Percentiles rank a stretch among this genome's conserved stretches.
These are phyloP conservation scores for Typha latifolia DNA, from an alignment of 176 grass and related monocot genomes.

Conservation along the genomic window DNA sequence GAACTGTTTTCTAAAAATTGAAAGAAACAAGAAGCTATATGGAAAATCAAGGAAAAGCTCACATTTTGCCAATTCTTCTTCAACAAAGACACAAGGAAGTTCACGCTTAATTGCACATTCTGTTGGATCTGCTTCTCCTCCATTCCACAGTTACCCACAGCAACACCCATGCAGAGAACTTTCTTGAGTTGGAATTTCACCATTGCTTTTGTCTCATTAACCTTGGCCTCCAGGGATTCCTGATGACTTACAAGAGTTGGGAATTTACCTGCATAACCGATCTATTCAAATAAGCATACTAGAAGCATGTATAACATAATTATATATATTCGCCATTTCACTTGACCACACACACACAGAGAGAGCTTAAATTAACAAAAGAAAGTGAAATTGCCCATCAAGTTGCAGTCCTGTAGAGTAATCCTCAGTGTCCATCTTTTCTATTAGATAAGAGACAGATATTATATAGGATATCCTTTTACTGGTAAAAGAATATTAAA, in stretches of 20 bases:
- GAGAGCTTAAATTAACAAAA: too few species aligned
- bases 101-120: conserved; percentile 71
- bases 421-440: too few species aligned
- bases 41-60: neutral
- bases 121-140: conserved; percentile 86
- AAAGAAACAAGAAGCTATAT: neutral
- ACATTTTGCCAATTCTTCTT: conserved; percentile 97
- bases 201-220: conserved; percentile 79
- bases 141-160: conserved; percentile 65
- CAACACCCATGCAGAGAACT: conserved; percentile 94
- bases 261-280: conserved; percentile 50
- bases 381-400: too few species aligned
- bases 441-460: too few species aligned
- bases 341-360: too few species aligned
- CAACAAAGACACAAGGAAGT: conserved; percentile 76
- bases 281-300: neutral
- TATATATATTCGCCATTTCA: neutral
- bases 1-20: neutral
- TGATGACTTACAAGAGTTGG: conserved; percentile 63
- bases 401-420: too few species aligned
- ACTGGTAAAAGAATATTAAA: neutral
- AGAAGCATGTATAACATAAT: neutral
- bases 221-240: conserved; percentile 75
- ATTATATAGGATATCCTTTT: too few species aligned
- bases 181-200: conserved; percentile 89